Percentiles rank a stretch among this genome's conserved stretches.
Evolutionary conservation across 148 eudicot species (phyloP).

Genomic region (Silene conica): DNA sequence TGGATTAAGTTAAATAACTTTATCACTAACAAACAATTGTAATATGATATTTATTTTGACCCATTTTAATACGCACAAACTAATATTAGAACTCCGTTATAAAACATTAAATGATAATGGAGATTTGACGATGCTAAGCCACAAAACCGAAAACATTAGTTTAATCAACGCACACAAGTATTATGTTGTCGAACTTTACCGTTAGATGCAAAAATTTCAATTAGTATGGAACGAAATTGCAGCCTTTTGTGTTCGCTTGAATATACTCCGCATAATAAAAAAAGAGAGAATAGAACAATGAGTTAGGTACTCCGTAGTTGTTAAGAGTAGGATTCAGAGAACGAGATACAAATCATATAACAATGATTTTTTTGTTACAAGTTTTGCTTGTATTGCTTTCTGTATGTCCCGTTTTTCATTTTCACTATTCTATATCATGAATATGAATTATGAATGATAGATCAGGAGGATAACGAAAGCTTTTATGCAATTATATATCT

Average conservation of each 20-base stretch:
- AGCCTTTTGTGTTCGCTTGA: neutral
- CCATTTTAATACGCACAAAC: too few species aligned
- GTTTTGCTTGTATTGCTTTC: neutral
- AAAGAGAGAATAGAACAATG: neutral
- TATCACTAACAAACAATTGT: too few species aligned
- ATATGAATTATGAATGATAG: neutral
- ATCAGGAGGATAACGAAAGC: neutral
- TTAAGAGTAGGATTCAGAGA: neutral
- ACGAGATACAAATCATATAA: neutral
- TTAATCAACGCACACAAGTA: too few species aligned
- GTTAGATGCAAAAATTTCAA: neutral
- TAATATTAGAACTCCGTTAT: too few species aligned
- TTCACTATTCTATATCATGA: neutral
- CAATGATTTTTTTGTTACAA: neutral
- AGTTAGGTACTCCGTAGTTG: neutral
- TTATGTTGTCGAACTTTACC: too few species aligned
- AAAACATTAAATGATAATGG: too few species aligned
- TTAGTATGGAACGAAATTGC: neutral
- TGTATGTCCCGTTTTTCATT: neutral
- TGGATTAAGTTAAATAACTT: too few species aligned
- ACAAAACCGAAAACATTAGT: too few species aligned
- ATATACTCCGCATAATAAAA: neutral
- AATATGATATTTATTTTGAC: too few species aligned
- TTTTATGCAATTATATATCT: neutral
- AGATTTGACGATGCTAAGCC: too few species aligned